Evolutionary conservation across 2,329 filamentous ascomycete species (phyloP).

Genomic region (Proliferodiscus dingleyae): DNA sequence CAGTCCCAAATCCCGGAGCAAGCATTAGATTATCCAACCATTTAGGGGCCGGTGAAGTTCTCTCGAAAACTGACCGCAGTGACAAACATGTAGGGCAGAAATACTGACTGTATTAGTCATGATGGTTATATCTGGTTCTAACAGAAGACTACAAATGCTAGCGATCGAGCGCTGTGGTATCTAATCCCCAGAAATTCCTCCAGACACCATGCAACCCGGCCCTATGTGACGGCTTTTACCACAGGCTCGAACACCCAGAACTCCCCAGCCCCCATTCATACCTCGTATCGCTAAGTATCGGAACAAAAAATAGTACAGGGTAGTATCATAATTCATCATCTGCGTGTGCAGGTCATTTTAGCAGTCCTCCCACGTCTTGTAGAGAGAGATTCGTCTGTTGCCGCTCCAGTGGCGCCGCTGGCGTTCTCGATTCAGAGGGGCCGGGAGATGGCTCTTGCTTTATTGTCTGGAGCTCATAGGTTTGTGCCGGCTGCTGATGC

Average conservation of each 20-base stretch:
- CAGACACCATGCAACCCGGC: background rate
- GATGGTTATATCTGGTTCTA: background rate
- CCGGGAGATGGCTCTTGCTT: slow-evolving; percentile 14
- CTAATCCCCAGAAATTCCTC: background rate
- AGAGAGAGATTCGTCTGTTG: slow-evolving; percentile 31
- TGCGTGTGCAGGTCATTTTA: slow-evolving; percentile 16
- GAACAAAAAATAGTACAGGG: slow-evolving; percentile 3
- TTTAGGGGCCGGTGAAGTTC: too few species aligned
- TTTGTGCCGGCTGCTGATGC: slow-evolving; percentile 11
- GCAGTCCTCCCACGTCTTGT: slow-evolving; percentile 40
- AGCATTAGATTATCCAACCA: too few species aligned
- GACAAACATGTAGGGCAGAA: too few species aligned
- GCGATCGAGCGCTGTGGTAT: slow-evolving; percentile 2
- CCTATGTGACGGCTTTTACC: background rate
- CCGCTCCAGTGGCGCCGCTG: slow-evolving; percentile 15
- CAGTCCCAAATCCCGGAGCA: too few species aligned
- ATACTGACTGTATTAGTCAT: background rate
- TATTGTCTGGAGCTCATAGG: slow-evolving; percentile 28
- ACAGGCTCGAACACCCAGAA: slow-evolving; percentile 4
- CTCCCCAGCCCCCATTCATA: slow-evolving; percentile 3
- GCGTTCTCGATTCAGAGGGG: slow-evolving; percentile 8
- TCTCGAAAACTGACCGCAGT: too few species aligned
- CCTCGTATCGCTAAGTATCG: slow-evolving; percentile 5
- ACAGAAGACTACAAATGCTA: background rate
- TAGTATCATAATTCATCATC: background rate